phyloP scores from a whole-genome alignment of 495 filamentous ascomycete genomes.

The Hypoxylon lienhwacheense region DNA sequence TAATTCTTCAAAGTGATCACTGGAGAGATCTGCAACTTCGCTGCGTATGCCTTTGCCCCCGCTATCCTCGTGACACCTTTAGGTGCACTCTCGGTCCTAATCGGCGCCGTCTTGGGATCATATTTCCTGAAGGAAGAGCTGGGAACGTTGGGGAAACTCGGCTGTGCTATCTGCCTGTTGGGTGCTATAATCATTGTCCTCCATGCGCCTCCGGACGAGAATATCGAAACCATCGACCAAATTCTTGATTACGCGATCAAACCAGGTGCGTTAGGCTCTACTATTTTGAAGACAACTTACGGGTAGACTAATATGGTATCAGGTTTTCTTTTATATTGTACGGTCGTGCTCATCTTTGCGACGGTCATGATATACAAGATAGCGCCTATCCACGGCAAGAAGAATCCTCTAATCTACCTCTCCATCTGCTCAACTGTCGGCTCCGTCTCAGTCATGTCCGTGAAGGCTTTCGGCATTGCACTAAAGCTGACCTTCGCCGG shows the following conservation, averaged over 20 bases:
- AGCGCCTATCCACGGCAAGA: conserved; percentile 84
- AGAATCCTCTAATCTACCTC: conserved; percentile 92
- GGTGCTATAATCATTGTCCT: conserved; percentile 97
- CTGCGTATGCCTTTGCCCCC: conserved; percentile 95
- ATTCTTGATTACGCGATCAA: conserved; percentile 86
- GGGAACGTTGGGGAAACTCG: conserved; percentile 86
- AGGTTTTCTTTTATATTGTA: conserved; percentile 88
- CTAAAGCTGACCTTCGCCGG: conserved; percentile 89
- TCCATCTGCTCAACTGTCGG: conserved; percentile 97
- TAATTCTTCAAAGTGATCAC: conserved; percentile 60
- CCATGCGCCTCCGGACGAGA: conserved; percentile 91
- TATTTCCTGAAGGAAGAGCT: conserved; percentile 91
- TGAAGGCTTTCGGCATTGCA: conserved; percentile 97
- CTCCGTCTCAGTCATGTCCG: conserved; percentile 96
- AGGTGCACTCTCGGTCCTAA: conserved; percentile 89
- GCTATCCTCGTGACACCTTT: conserved; percentile 95
- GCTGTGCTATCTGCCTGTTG: conserved; percentile 93
- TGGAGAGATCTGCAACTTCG: conserved; percentile 94
- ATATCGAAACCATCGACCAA: conserved; percentile 82
- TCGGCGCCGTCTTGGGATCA: conserved; percentile 90
- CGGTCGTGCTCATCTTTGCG: conserved; percentile 75
- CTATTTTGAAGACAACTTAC: no score
- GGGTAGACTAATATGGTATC: conserved; percentile 34
- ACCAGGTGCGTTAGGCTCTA: conserved; percentile 63
- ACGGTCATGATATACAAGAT: conserved; percentile 94